Conservation (phyloP, 23 red algal genomes). For the Gracilaria caudata region DNA sequence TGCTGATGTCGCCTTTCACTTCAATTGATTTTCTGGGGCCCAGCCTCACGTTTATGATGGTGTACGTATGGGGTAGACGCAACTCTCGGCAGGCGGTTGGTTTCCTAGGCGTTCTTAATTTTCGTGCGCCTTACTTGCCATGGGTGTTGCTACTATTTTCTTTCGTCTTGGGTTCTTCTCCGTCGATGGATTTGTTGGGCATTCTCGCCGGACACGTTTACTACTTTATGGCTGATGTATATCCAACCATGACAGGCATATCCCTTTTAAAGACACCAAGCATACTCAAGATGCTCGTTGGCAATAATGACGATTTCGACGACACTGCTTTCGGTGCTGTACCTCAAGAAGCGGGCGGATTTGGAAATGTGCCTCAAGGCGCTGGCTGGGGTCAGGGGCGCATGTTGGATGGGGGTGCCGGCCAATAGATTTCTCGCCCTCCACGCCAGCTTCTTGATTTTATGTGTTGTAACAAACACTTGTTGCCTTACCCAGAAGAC, state of each 20-base stretch:
- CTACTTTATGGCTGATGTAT: constrained; percentile 94
- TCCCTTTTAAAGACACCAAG: constrained; percentile 72
- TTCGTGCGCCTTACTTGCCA: constrained; percentile 93
- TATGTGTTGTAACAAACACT: background rate
- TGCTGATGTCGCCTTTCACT: constrained; percentile 69
- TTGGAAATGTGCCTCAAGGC: constrained; percentile 11
- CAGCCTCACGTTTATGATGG: constrained; percentile 96
- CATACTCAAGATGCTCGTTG: constrained; percentile 49
- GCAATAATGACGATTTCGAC: constrained; percentile 70
- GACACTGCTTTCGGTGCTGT: constrained; percentile 16
- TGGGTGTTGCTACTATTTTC: constrained; percentile 96
- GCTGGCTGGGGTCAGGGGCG: constrained; percentile 47
- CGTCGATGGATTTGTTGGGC: constrained; percentile 88
- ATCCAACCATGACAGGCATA: constrained; percentile 80
- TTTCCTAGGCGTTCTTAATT: constrained; percentile 92
- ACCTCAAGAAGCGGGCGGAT: constrained; percentile 1
- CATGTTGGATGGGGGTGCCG: constrained; percentile 57
- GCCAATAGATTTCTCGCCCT: background rate
- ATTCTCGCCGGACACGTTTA: constrained; percentile 94
- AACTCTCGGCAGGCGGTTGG: constrained; percentile 79
- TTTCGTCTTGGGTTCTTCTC: constrained; percentile 79
- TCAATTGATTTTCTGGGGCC: constrained; percentile 92
- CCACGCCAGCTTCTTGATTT: background rate
- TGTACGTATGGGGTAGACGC: constrained; percentile 96
- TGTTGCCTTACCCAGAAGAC: background rate